phyloP scores from a whole-genome alignment of 2,329 filamentous ascomycete genomes.

The Xylaria arbuscula region DNA sequence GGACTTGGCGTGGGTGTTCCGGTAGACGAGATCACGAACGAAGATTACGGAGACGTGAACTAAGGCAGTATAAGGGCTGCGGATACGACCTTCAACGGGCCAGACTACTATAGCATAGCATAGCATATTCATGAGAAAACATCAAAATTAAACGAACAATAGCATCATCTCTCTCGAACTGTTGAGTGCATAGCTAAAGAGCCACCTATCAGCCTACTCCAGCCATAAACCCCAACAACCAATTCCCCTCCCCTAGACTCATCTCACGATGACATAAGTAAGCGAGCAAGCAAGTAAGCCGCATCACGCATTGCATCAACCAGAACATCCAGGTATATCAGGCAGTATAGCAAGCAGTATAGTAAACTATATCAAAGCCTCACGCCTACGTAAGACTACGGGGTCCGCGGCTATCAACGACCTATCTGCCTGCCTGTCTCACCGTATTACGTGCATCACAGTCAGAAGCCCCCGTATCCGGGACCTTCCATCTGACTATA shows the following conservation, averaged over 20 bases:
- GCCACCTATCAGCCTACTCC: too few relatives aligned
- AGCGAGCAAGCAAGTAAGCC: neutral
- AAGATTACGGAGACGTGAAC: neutral
- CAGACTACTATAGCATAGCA: neutral
- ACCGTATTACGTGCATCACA: neutral
- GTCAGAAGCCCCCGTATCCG: neutral
- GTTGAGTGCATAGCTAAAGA: neutral
- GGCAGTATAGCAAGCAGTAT: slow-evolving; percentile 6
- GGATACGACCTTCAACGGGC: slow-evolving; percentile 22
- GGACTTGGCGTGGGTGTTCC: neutral
- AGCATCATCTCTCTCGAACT: neutral
- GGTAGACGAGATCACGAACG: neutral
- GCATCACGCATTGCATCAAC: neutral
- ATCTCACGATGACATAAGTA: neutral
- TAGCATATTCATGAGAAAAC: neutral
- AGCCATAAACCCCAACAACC: neutral
- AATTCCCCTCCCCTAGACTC: neutral
- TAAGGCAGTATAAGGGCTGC: neutral
- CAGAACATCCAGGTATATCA: slow-evolving; percentile 2
- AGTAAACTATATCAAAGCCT: neutral
- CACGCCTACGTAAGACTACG: slow-evolving; percentile 3
- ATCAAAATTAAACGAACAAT: neutral
- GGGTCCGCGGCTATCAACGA: neutral
- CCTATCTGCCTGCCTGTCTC: neutral
- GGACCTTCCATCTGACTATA: too few relatives aligned